A percentile compares a stretch with the other conserved stretches of the same genome.
phyloP scores from a whole-genome alignment of 495 filamentous ascomycete genomes.

The Massariosphaeria phaeospora region DNA sequence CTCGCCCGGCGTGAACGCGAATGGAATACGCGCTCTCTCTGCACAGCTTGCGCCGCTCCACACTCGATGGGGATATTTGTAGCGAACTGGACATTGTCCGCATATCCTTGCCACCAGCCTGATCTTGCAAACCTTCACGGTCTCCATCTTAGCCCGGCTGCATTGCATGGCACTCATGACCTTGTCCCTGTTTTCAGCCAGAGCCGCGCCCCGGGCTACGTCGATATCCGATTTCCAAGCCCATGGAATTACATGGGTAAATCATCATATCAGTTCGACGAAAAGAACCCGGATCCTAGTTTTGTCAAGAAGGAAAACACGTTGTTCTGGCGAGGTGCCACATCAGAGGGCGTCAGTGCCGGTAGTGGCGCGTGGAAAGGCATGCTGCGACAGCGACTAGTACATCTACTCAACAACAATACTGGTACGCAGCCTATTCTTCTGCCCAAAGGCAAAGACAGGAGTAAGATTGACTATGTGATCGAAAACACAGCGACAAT shows the following conservation, averaged over 20 bases:
- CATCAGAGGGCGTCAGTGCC: conserved; percentile 50
- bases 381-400: conserved; percentile 55
- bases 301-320: conserved; percentile 37
- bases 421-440: conserved; percentile 23
- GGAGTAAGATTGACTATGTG: conserved; percentile 19
- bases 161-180: conserved; percentile 56
- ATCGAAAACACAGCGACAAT: conserved; percentile 16
- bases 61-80: conserved; percentile 68
- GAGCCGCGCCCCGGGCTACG: conserved; percentile 59
- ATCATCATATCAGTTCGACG: conserved; percentile 31
- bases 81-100: conserved; percentile 57
- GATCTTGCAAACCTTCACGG: conserved; percentile 71
- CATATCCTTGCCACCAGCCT: conserved; percentile 72
- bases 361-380: conserved; percentile 50
- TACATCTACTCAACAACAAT: conserved; percentile 52
- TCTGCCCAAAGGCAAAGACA: background rate
- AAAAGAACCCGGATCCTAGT: conserved; percentile 29
- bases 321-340: conserved; percentile 39
- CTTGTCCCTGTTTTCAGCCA: conserved; percentile 71
- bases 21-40: conserved; percentile 48
- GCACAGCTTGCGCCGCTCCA: conserved; percentile 56
- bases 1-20: conserved; percentile 28
- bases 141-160: conserved; percentile 60
- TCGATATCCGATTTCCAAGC: conserved; percentile 47
- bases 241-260: conserved; percentile 42